Conservation (phyloP, 83 land plant genomes). For the Diphasiastrum complanatum region DNA sequence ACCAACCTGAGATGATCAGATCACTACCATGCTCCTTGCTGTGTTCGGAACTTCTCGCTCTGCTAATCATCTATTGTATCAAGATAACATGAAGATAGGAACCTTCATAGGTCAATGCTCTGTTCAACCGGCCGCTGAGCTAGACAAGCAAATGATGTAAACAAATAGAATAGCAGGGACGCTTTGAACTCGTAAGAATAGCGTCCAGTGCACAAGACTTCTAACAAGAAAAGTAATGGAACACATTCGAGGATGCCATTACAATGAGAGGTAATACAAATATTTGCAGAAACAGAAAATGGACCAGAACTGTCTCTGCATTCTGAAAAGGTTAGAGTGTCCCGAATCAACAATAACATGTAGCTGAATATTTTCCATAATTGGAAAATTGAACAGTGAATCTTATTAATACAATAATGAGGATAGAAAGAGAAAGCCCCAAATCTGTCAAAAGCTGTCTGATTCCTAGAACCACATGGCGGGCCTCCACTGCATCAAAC, state of each 20-base stretch:
- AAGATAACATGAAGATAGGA: not conserved
- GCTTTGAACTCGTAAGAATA: no score
- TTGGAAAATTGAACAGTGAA: not conserved
- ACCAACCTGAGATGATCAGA: not conserved
- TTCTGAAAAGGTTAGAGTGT: no score
- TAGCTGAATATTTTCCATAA: no score
- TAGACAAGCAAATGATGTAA: no score
- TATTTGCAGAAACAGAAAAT: no score
- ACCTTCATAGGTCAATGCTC: not conserved
- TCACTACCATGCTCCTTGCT: not conserved
- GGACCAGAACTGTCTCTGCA: no score
- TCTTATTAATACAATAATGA: not conserved
- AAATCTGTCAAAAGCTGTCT: conserved; percentile 41
- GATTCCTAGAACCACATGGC: conserved; percentile 65
- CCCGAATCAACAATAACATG: no score
- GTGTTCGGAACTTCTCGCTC: not conserved
- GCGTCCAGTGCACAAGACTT: conserved; percentile 5
- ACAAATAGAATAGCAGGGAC: no score
- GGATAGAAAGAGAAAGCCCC: conserved; percentile 23
- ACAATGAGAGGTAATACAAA: no score
- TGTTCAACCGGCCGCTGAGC: not conserved
- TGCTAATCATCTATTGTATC: not conserved
- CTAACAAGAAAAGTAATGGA: not conserved
- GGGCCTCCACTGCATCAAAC: conserved; percentile 51
- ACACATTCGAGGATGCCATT: not conserved